A percentile compares a stretch with the other conserved stretches of the same genome.
These are phyloP conservation scores for Allodekkera sacchari DNA, from an alignment of 805 yeast species.

Conservation along the genomic window DNA sequence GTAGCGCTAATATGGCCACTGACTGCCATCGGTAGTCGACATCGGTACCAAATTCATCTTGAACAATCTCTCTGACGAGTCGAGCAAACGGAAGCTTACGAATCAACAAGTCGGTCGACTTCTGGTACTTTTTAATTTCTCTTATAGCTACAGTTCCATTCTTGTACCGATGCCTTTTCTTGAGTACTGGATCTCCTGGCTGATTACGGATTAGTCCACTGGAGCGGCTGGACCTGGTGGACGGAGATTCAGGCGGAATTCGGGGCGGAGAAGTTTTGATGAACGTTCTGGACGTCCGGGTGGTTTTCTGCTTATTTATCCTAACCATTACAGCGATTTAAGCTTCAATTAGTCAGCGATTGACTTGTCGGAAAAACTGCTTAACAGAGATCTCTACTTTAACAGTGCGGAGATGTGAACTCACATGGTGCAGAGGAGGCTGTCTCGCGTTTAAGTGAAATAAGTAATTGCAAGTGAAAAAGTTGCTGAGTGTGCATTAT, in stretches of 20 bases:
- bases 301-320: slow-evolving; percentile 13
- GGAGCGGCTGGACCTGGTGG: slow-evolving; percentile 2
- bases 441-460: no score
- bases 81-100: slow-evolving; percentile 74
- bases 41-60: slow-evolving; percentile 43
- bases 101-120: slow-evolving; percentile 56
- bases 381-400: no score
- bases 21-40: slow-evolving; percentile 71
- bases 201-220: slow-evolving; percentile 37
- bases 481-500: no score
- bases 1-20: slow-evolving; percentile 67
- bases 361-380: no score
- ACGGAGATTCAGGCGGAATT: slow-evolving; percentile 5
- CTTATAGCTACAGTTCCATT: slow-evolving; percentile 62
- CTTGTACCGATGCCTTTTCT: slow-evolving; percentile 33
- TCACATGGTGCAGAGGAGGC: no score
- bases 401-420: no score
- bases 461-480: no score
- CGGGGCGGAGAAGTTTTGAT: slow-evolving; percentile 8
- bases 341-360: no score
- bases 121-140: slow-evolving; percentile 63
- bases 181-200: slow-evolving; percentile 46
- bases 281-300: slow-evolving; percentile 8
- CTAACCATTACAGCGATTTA: slow-evolving; percentile 14
- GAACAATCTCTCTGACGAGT: slow-evolving; percentile 65